Percentiles rank a stretch among this genome's conserved stretches.
Conservation (phyloP, 371 early-diverging fungal genomes). For the Mucor irregularis region DNA sequence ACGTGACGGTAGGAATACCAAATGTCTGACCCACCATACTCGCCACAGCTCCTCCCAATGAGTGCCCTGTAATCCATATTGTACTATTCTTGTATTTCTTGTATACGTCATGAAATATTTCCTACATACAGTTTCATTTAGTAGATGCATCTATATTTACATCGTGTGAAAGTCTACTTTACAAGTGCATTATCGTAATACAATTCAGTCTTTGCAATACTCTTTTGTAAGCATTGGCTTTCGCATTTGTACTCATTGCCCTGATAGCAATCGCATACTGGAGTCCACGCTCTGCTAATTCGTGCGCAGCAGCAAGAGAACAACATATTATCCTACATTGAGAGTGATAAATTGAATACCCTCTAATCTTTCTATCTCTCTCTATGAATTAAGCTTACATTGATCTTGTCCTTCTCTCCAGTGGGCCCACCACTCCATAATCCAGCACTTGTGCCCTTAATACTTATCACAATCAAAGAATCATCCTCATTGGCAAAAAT, state of each 20-base stretch:
- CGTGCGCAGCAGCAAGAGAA: slow-evolving; percentile 98
- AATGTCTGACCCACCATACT: slow-evolving; percentile 83
- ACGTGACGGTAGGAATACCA: slow-evolving; percentile 85
- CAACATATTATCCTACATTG: slow-evolving; percentile 82
- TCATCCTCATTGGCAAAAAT: slow-evolving; percentile 74
- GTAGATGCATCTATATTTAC: neutral
- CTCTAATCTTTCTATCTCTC: neutral
- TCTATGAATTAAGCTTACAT: slow-evolving; percentile 54
- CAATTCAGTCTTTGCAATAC: slow-evolving; percentile 59
- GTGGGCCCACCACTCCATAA: slow-evolving; percentile 80
- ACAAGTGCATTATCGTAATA: slow-evolving; percentile 87
- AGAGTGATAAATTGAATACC: neutral
- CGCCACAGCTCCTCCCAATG: slow-evolving; percentile 89
- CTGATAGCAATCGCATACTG: slow-evolving; percentile 84
- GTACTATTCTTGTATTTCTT: slow-evolving; percentile 67
- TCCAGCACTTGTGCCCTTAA: slow-evolving; percentile 92
- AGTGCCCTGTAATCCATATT: slow-evolving; percentile 93
- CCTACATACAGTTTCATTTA: slow-evolving; percentile 9
- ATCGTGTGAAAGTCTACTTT: neutral
- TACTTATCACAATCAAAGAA: slow-evolving; percentile 73
- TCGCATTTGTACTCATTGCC: slow-evolving; percentile 62
- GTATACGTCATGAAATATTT: slow-evolving; percentile 50
- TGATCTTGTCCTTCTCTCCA: slow-evolving; percentile 78
- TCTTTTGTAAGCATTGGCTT: slow-evolving; percentile 62
- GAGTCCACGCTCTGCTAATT: slow-evolving; percentile 80